Percentiles rank a stretch among this genome's conserved stretches.
These are phyloP conservation scores for Microthlaspi erraticum DNA, from an alignment of 345 rosid genomes.

Conservation along the genomic window DNA sequence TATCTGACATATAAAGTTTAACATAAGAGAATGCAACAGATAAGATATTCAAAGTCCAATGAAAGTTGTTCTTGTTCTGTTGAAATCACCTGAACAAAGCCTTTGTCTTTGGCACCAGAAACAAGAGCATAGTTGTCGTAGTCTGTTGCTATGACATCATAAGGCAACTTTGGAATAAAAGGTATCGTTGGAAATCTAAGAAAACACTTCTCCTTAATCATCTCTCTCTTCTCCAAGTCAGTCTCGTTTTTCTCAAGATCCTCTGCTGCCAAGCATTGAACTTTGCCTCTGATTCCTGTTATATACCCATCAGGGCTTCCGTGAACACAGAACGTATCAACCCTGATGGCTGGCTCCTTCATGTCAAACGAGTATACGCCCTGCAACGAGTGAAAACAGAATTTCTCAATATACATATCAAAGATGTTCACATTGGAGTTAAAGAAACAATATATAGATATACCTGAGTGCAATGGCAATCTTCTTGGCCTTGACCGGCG, in stretches of 20 bases:
- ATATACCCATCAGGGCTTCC: conserved; percentile 96
- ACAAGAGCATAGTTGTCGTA: conserved; percentile 85
- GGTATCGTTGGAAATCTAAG: conserved; percentile 93
- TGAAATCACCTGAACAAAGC: conserved; percentile 81
- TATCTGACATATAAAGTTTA: conserved; percentile 53
- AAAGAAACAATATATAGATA: neutral
- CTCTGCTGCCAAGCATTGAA: conserved; percentile 73
- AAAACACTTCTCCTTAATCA: conserved; percentile 86
- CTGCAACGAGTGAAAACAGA: conserved; percentile 46
- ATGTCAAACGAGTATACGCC: conserved; percentile 81
- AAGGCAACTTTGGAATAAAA: conserved; percentile 91
- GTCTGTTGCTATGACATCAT: conserved; percentile 92
- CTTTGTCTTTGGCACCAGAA: conserved; percentile 82
- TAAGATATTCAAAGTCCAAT: neutral
- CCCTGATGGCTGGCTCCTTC: conserved; percentile 71
- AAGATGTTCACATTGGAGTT: too few relatives aligned
- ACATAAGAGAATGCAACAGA: neutral
- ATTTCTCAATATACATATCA: neutral
- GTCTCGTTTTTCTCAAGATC: conserved; percentile 62
- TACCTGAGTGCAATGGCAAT: conserved; percentile 98
- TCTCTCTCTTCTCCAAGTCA: conserved; percentile 70
- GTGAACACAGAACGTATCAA: conserved; percentile 93
- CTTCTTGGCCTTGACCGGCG: conserved; percentile 98
- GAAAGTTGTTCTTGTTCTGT: neutral
- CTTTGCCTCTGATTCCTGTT: conserved; percentile 93